These are phyloP conservation scores for Trichoderma orchidacearum DNA, from an alignment of 495 filamentous ascomycete species.

Conservation along the genomic window DNA sequence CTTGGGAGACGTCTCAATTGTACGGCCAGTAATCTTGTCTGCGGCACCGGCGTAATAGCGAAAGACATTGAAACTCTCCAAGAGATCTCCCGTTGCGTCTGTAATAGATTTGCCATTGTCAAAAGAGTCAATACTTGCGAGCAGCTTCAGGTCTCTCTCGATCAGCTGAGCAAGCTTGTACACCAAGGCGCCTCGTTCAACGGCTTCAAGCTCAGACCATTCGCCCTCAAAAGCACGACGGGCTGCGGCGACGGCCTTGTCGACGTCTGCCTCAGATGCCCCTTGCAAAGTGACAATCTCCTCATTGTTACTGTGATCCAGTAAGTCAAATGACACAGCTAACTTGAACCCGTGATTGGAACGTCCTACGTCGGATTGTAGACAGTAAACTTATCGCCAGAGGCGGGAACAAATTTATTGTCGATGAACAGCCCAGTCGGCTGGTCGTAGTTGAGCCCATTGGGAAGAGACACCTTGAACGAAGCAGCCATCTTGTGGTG, in stretches of 20 bases:
- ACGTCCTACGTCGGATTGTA: neutral
- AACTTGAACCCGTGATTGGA: neutral
- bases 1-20: constrained; percentile 12
- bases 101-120: constrained; percentile 10
- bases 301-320: neutral
- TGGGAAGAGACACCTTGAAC: neutral
- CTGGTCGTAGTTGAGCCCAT: neutral
- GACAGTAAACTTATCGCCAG: neutral
- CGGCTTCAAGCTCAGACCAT: constrained; percentile 26
- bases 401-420: neutral
- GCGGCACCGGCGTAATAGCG: constrained; percentile 71
- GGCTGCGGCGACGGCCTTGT: constrained; percentile 10
- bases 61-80: constrained; percentile 13
- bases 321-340: neutral
- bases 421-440: neutral
- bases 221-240: neutral
- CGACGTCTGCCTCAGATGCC: constrained; percentile 40
- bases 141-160: constrained; percentile 15
- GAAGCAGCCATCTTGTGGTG: neutral
- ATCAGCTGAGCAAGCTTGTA: constrained; percentile 27
- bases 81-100: neutral
- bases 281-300: neutral
- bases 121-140: constrained; percentile 20
- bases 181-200: constrained; percentile 18
- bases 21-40: constrained; percentile 66